Evolutionary conservation across 371 early-diverging fungal species (phyloP), one percentile per base, ranked within the genome.

Genomic region (Smittium culicis): DNA sequence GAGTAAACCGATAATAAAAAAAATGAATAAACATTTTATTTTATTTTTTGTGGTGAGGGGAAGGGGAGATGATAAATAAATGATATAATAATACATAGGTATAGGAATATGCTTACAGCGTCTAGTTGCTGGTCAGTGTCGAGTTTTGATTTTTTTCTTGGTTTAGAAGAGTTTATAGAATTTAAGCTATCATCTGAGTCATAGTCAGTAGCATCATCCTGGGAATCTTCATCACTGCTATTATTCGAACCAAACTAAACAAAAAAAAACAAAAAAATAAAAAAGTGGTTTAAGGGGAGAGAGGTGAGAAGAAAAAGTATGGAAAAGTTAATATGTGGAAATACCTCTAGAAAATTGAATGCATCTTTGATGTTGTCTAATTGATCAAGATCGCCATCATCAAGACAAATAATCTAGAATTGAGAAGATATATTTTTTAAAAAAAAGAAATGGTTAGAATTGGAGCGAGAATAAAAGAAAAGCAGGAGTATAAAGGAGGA

Each of bases 331-430:
- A n/a, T n/a, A n/a, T 65, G 70, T 25, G 64, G 33, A 17, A 68
- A 69, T 68, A 73, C 74, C 68, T 74, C 73, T 27, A 79, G 66
- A 0, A 58, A 77, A 54, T 86, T 82, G 68, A 85, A 88, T 0
- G 92, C 93, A 24, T 81, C 75, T 45, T 83, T 77, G 25, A 88
- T 74, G 32, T 81, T 78, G 0, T 70, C 70, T 72, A 89, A 71
- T 28, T 71, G 73, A n/a, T 84, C 86, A 11, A 88, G 79, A 20
- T 85, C 86, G 8, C 83, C 86, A 64, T 93, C 93, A 64, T 90
- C 91, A 68, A 93, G 79, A 2, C 90, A 86, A 58, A 81, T 31
- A 32, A 63, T 32, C 63, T 63, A 63, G 5, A n/a, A n/a, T 11
- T 11, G 20, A 11, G 45, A 45, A 45, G 5, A 11, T 45, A 11